Evolutionary conservation across 768 basidiomycete species (phyloP), one percentile per base, ranked within the genome.

Genomic region (Vishniacozyma victoriae): DNA sequence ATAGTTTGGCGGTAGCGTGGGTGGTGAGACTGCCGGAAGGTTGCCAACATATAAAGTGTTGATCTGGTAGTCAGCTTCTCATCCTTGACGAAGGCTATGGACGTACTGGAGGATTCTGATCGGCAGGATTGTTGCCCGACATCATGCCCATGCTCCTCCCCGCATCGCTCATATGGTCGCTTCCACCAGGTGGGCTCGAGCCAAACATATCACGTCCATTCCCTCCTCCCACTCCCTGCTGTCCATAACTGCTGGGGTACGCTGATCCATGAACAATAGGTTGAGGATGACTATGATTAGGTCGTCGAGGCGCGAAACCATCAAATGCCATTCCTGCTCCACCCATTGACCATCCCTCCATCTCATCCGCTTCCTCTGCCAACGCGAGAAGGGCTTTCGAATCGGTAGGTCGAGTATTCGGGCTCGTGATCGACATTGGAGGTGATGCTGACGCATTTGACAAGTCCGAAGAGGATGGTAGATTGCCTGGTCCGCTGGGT

Each of bases 31-130:
- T 4, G 86, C 87, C 2, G 93, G 95, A 50, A 99, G 74, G 62
- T 96, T 96, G 37, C 95, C 95, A n/a, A 99, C 91, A 66, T 97
- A 97, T n/a, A 99, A 77, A 0, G 95, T 99, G 65, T 95, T 96
- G 73, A 96, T 96, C 80, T 85, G 54, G n/a, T 23, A 18, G 23
- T 46, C 20, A 59, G 18, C 42, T 29, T 3, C 25, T n/a, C 24
- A 26, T 4, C 47, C 9, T 33, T 33, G 33, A 31, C 15, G 14
- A 20, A 16, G 25, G 4, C 41, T 15, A 51, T 23, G 15, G 26
- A 76, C 82, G 67, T 67, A 85, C 83, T 13, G 92, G 92, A 61
- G 92, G 92, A 70, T 97, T 96, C 75, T 93, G 89, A 73, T 97
- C 93, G 12, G 78, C 74, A 9, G 77, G 74, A 48, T 78, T 75